Evolutionary conservation across 2,329 filamentous ascomycete genomes (phyloP), one percentile per base, ranked within the genome.

Genomic region (Shiraia sp.): DNA sequence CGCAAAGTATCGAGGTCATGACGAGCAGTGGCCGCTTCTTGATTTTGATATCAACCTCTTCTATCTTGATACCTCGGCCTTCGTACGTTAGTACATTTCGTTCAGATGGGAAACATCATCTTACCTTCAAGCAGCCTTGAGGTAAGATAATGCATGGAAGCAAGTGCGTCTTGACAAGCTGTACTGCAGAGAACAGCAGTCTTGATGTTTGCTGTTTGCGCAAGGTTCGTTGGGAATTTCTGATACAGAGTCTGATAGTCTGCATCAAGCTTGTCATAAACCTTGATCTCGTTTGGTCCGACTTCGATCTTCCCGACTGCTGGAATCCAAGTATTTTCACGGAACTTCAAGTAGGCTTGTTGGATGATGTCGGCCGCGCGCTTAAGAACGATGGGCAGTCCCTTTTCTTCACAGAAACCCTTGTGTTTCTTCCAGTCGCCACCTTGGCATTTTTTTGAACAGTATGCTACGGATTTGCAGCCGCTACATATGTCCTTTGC

Each of bases 311-410:
- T 37, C 3, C 12, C 5, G 0, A 44, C 10, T 10, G 25, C 30
- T 1, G 3, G 33, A 4, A 36, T 19, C 47, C 40, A 45, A 3
- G 40, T 50, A 14, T 32, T 42, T 10, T 45, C 17, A n/a, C 38
- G 35, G 24, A 51, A 48, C 9, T 17, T 10, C 25, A 44, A 30
- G n/a, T 42, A 50, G 5, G 34, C 44, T 5, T 35, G 15, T 1
- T 37, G 35, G n/a, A 29, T 10, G 8, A 50, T 28, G 10, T 28
- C 28, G 16, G 44, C 33, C 6, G 35, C 25, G 2, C 34, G 40
- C 4, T 12, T 10, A 1, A 50, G 47, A 3, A 17, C 15, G 4
- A 30, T 36, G 13, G 33, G 36, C 1, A 50, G 15, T 17, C 41
- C 33, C 1, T 2, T 14, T 4, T 39, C 16, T 1, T 27, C 32